A percentile compares a stretch with the other conserved stretches of the same genome.
Evolutionary conservation across 2,329 filamentous ascomycete genomes (phyloP).

Genomic region (Aspergillus neoniger): DNA sequence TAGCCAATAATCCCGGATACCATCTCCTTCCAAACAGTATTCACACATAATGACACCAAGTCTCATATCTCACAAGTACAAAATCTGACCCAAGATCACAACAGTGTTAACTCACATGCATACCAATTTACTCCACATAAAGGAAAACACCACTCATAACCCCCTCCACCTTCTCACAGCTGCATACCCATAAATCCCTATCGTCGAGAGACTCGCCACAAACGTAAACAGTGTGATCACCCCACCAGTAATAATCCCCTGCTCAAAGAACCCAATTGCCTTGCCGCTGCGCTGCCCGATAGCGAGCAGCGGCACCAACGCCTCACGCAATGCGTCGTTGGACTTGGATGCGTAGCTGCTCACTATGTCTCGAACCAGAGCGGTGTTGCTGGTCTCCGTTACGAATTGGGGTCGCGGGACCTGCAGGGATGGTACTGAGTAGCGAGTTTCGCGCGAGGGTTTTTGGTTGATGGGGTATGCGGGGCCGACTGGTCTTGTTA

Average conservation of each 20-base stretch:
- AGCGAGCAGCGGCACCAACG: constrained; percentile 37
- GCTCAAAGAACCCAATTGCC: constrained; percentile 52
- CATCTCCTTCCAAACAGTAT: too few species aligned
- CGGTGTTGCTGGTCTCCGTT: constrained; percentile 19
- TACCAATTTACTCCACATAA: neutral
- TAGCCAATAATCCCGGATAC: too few species aligned
- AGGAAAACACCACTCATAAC: neutral
- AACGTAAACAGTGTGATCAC: constrained; percentile 26
- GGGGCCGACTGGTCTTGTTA: constrained; percentile 24
- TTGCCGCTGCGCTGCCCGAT: constrained; percentile 29
- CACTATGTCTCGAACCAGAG: constrained; percentile 17
- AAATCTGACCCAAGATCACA: neutral
- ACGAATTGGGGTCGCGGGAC: constrained; percentile 48
- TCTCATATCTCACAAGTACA: neutral
- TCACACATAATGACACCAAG: too few species aligned
- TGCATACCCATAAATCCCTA: constrained; percentile 29
- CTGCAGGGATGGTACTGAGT: constrained; percentile 49
- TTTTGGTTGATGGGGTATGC: constrained; percentile 35
- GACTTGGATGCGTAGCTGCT: constrained; percentile 20
- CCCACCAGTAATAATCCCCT: constrained; percentile 45
- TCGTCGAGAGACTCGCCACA: constrained; percentile 23
- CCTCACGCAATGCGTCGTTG: constrained; percentile 30
- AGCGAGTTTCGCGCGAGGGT: constrained; percentile 44
- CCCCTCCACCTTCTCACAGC: constrained; percentile 18
- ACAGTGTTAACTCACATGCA: neutral